Base-by-base conservation (phyloP, 1,139 yeast genomes). In the Ogataea hybrid region DNA sequence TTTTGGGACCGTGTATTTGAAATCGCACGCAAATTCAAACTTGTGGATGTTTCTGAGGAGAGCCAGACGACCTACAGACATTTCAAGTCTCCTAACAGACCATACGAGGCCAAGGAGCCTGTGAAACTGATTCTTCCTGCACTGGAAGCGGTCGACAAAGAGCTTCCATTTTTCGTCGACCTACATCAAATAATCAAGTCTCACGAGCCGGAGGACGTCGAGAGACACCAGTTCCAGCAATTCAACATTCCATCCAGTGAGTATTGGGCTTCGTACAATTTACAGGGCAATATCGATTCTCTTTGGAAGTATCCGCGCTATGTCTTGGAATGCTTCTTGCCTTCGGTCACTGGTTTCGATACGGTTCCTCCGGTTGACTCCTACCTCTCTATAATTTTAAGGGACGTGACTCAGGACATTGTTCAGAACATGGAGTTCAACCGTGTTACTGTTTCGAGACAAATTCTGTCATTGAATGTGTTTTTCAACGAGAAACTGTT, bases 361-460 rank as follows among this genome's bases (percentile, higher is more conserved):
- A 86, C 97, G 0, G 87, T 86, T 4, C 96, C 97, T 0, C 67
- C 77, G 2, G 71, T 77, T 17, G 73, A 72, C 5, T 67, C 84
- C 0, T 82, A 81, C 56, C 71, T 70, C 23, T 78, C 82, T 4
- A 64, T 87, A 41, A 63, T 92, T 32, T 72, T 89, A 54, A 77
- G 87, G 50, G 98, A 94, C 58, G 67, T 87, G 21, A 71, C 84
- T 22, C 74, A 76, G 40, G 97, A 90, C 61, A 68, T 86, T 32
- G 76, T 90, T 48, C 80, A 84, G 45, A 80, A 84, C 53, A 69
- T 92, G 67, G 95, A 92, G 47, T 92, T 87, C 67, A 92, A 92
- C 65, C 81, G 95, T 58, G 81, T 79, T 42, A 95, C 88, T 53
- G 95, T 89, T 7, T 82, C 96, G 0, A 79, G 86, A 46, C 96